Conservation (phyloP, 305 asterid species). For the Fraxinus velutina region DNA sequence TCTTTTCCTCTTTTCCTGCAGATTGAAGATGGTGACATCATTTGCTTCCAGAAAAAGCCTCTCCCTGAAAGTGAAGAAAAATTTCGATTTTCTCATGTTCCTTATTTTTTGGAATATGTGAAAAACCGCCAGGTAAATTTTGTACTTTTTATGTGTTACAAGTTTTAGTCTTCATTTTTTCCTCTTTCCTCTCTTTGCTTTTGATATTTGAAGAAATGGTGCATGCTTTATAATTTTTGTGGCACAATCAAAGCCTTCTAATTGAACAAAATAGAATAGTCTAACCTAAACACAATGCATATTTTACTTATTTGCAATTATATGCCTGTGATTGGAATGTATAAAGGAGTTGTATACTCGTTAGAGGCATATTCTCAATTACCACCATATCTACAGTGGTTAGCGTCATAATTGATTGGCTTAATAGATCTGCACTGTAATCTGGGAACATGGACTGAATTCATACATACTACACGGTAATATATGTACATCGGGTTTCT, state of each 20-base stretch:
- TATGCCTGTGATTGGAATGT: background rate
- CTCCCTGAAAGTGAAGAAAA: constrained; percentile 52
- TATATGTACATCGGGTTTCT: background rate
- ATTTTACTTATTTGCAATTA: background rate
- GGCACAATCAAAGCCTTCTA: background rate
- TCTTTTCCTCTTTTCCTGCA: constrained; percentile 22
- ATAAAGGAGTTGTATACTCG: background rate
- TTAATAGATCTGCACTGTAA: background rate
- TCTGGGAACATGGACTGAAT: background rate
- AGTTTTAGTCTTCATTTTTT: background rate
- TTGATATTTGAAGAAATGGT: constrained; percentile 7
- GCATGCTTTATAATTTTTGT: background rate
- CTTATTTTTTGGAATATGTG: constrained; percentile 77
- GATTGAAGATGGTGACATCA: constrained; percentile 96
- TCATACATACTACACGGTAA: background rate
- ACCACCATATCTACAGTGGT: background rate
- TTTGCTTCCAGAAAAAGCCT: constrained; percentile 80
- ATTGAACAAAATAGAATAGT: background rate
- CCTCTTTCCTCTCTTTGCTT: constrained; percentile 17
- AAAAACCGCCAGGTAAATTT: constrained; percentile 82
- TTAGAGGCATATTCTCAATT: background rate
- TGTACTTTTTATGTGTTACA: constrained; percentile 9
- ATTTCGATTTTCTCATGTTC: constrained; percentile 70
- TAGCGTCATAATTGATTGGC: background rate
- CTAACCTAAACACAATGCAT: background rate